Base-by-base conservation (phyloP, 306 rosid species). In the Potentilla sterilis region DNA sequence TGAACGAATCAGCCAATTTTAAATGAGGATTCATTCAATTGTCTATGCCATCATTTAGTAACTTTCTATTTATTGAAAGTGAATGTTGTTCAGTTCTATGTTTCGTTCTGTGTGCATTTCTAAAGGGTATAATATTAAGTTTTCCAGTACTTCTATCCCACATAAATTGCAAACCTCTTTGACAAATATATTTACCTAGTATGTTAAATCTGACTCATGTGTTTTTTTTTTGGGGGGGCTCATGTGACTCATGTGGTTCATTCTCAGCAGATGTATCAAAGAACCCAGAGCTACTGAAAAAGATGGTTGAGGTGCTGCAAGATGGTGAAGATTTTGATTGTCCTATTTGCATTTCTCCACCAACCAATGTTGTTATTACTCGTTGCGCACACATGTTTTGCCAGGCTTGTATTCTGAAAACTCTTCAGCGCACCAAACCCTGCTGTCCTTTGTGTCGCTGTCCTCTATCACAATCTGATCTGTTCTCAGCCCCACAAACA, bases 271-370 rank as follows among this genome's bases (percentile, higher is more conserved):
- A 86, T 84, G 89, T 86, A 57, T 86, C 96, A 63, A 86, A 91
- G 49, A 88, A 91, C 55, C 98, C 96, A 0, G 92, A 88, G 69
- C 77, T 93, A 84, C 85, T 89, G 81, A 78, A 86, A 80, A 85
- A 81, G 79, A 75, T 93, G 78, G 81, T 91, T 35, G 87, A 86
- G 86, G 78, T 82, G 79, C 72, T 93, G 70, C 93, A 86, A 85
- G 93, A 88, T 67, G 91, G 87, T 72, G 97, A 93, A 82, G 97
- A 93, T 83, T 82, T 91, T 78, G 97, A 91, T 18, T 93, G 98
- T 76, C 98, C 98, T 34, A 89, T 93, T 42, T 93, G 98, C 79
- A 78, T 90, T 12, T 82, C 88, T 67, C 84, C 93, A 3, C 91
- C 93, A 34, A 76, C 79, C 0, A 85, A 89, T 66, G 75, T 84